Evolutionary conservation across 2,329 filamentous ascomycete species (phyloP).

Genomic region (Arthrinium phaeospermum): DNA sequence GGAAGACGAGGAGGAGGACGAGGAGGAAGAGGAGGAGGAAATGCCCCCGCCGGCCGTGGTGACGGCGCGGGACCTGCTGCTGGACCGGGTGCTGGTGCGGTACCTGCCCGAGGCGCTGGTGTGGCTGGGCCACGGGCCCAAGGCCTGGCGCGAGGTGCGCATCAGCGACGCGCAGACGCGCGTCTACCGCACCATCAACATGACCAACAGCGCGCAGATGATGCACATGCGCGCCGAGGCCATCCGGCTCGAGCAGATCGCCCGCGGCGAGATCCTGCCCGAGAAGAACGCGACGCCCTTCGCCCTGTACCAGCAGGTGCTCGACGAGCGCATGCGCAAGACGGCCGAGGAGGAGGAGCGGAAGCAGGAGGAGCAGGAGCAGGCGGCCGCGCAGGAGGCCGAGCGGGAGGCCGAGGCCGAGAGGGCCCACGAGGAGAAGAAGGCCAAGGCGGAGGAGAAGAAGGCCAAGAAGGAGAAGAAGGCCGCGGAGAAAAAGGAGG

Average conservation of each 20-base stretch:
- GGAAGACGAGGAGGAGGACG: background rate
- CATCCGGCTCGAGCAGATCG: background rate
- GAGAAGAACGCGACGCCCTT: background rate
- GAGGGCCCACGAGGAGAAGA: background rate
- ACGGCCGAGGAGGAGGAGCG: background rate
- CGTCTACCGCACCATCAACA: background rate
- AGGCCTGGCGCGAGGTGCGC: background rate
- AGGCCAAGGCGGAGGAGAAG: background rate
- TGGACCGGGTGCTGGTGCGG: background rate
- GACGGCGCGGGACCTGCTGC: background rate
- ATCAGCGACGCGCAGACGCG: background rate
- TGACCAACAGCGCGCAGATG: background rate
- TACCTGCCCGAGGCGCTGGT: conserved; percentile 3
- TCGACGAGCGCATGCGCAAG: background rate
- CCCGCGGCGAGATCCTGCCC: background rate
- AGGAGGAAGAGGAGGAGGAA: background rate
- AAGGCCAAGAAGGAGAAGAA: background rate
- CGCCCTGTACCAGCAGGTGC: background rate
- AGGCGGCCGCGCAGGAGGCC: background rate
- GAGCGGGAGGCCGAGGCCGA: too few species aligned
- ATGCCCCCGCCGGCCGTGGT: background rate
- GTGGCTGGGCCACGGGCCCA: background rate
- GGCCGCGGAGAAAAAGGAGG: background rate
- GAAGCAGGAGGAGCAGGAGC: background rate
- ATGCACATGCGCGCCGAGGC: background rate